Evolutionary conservation across 2,329 filamentous ascomycete genomes (phyloP).

Genomic region (Capronia americana): DNA sequence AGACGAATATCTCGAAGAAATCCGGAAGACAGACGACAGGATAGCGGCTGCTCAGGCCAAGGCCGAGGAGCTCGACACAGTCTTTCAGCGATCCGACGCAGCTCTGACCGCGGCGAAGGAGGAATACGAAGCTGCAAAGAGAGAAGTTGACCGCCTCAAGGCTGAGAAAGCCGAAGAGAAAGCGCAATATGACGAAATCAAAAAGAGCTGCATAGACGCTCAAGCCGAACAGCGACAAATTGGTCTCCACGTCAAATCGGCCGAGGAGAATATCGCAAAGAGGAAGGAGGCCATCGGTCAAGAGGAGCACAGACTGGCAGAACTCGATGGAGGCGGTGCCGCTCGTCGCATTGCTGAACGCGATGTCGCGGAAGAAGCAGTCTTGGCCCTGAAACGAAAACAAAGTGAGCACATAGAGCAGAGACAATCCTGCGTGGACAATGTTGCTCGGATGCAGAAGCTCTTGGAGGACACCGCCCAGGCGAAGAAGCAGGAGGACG

Average conservation of each 20-base stretch:
- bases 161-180: constrained; percentile 59
- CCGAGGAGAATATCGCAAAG: constrained; percentile 55
- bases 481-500: constrained; percentile 52
- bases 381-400: constrained; percentile 52
- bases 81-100: constrained; percentile 50
- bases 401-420: constrained; percentile 20
- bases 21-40: constrained; percentile 51
- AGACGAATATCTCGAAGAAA: constrained; percentile 46
- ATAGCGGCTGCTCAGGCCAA: constrained; percentile 56
- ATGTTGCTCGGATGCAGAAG: constrained; percentile 46
- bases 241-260: constrained; percentile 41
- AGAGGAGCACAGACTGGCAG: constrained; percentile 65
- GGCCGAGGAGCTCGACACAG: constrained; percentile 53
- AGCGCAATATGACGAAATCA: constrained; percentile 60
- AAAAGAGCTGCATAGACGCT: constrained; percentile 60
- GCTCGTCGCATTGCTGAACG: constrained; percentile 66
- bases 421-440: constrained; percentile 45
- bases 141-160: constrained; percentile 51
- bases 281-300: constrained; percentile 54
- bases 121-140: constrained; percentile 53
- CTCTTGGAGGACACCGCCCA: constrained; percentile 46
- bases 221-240: constrained; percentile 72
- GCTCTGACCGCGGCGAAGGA: constrained; percentile 47
- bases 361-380: constrained; percentile 61
- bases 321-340: constrained; percentile 73